A percentile compares a stretch with the other conserved stretches of the same genome.
These are phyloP conservation scores for Neofusicoccum cordaticola DNA, from an alignment of 2,329 filamentous ascomycete species.

Conservation along the genomic window DNA sequence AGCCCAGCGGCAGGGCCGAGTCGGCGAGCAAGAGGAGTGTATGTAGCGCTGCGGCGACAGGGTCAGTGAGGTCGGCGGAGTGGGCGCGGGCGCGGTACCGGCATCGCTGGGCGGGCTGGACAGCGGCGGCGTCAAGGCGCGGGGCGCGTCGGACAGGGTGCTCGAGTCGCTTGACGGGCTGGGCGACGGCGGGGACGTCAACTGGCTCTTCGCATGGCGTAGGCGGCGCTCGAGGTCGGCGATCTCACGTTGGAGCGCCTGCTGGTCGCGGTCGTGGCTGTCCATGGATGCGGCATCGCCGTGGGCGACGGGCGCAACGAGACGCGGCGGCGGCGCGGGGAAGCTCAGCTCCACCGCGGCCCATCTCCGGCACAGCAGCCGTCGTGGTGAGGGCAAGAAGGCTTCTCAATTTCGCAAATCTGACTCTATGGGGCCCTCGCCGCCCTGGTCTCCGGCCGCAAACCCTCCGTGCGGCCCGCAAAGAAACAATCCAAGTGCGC, in stretches of 20 bases:
- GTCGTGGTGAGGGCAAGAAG: neutral
- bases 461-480: neutral
- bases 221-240: slow-evolving; percentile 54
- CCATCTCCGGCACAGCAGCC: neutral
- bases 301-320: neutral
- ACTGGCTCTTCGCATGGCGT: slow-evolving; percentile 45
- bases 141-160: slow-evolving; percentile 12
- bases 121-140: slow-evolving; percentile 2
- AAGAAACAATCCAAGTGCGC: neutral
- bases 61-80: neutral
- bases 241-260: slow-evolving; percentile 53
- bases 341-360: neutral
- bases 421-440: neutral
- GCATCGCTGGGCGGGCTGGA: slow-evolving; percentile 18
- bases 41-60: slow-evolving; percentile 46
- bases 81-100: slow-evolving; percentile 19
- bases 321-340: neutral
- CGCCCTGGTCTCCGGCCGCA: neutral
- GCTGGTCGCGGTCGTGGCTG: slow-evolving; percentile 21
- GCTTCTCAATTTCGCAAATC: slow-evolving; percentile 3
- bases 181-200: slow-evolving; percentile 33
- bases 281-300: slow-evolving; percentile 24
- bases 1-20: slow-evolving; percentile 76
- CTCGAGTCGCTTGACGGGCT: slow-evolving; percentile 20
- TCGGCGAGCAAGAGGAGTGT: slow-evolving; percentile 75